Evolutionary conservation across 192 early-diverging fungal genomes (phyloP), one percentile per base, ranked within the genome.

Genomic region (Coemansia sp.): DNA sequence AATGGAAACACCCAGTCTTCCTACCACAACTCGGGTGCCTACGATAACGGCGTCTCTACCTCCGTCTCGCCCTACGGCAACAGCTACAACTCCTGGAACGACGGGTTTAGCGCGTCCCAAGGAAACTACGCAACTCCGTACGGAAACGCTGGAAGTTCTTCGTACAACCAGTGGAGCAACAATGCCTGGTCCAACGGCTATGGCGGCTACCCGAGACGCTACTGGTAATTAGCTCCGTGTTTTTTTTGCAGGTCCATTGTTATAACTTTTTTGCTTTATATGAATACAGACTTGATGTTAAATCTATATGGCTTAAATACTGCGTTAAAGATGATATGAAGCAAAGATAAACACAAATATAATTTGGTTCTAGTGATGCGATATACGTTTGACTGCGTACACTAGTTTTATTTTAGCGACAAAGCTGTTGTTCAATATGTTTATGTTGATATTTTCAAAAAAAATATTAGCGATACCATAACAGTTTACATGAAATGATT

Each of bases 11-110:
- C 49, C 22, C 70, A 61, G 49, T 42, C 54, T 8, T 58, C 40
- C 1, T 61, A 65, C 28, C 70, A 72, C 49, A 65, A 72, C 59
- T 62, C 64, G 2, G 70, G 70, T 18, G 63, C 70, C 2, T 72
- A 72, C 30, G 55, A 62, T 30, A 49, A 62, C n/a, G 70, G 70
- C 16, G 49, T 27, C 1, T 46, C 54, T 18, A 27, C 64, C 4
- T 58, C 33, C 23, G 50, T 62, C 21, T 62, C 63, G 18, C 70
- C 70, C 6, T 66, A 55, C 38, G 54, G 70, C 10, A 35, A 59
- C 6, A 57, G 21, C 31, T 67, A 42, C 60, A 73, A 59, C 52
- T 49, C 64, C 0, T 73, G 71, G 71, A 60, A 67, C 21, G 59
- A 59, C 24, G 64, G 71, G 0, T 67, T 58, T 49, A 43, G 44